These are phyloP conservation scores for Paecilomyces niveus DNA, from an alignment of 2,329 filamentous ascomycete genomes.

Conservation along the genomic window DNA sequence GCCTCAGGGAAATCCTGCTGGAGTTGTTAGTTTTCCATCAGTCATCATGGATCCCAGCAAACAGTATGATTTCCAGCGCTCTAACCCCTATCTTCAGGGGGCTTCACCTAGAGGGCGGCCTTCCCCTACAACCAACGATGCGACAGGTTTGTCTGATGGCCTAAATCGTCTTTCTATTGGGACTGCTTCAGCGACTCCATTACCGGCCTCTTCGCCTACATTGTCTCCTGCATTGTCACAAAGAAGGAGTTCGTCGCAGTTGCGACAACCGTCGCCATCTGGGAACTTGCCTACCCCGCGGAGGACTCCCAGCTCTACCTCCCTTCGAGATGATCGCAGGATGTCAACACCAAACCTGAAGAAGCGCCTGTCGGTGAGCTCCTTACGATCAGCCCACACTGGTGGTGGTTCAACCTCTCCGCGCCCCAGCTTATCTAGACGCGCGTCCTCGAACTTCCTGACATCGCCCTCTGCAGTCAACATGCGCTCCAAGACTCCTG, in stretches of 20 bases:
- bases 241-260: slow-evolving; percentile 3
- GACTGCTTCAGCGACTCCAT: slow-evolving; percentile 14
- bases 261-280: slow-evolving; percentile 10
- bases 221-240: slow-evolving; percentile 9
- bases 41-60: not conserved
- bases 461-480: slow-evolving; percentile 15
- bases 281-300: slow-evolving; percentile 15
- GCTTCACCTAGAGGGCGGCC: not conserved
- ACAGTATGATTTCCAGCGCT: not conserved
- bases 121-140: slow-evolving; percentile 10
- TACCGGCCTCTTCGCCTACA: slow-evolving; percentile 18
- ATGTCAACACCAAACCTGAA: slow-evolving; percentile 28
- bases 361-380: slow-evolving; percentile 31
- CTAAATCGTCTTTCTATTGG: slow-evolving; percentile 22
- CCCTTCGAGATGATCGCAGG: slow-evolving; percentile 29
- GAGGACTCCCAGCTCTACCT: slow-evolving; percentile 27
- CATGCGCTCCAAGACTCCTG: slow-evolving; percentile 20
- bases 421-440: slow-evolving; percentile 24
- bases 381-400: slow-evolving; percentile 27
- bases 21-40: not conserved
- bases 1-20: not conserved
- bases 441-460: slow-evolving; percentile 22
- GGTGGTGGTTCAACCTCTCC: slow-evolving; percentile 20
- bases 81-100: not conserved
- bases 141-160: slow-evolving; percentile 14